Conservation (phyloP, 257 asterid species). For the Solanum pennellii region DNA sequence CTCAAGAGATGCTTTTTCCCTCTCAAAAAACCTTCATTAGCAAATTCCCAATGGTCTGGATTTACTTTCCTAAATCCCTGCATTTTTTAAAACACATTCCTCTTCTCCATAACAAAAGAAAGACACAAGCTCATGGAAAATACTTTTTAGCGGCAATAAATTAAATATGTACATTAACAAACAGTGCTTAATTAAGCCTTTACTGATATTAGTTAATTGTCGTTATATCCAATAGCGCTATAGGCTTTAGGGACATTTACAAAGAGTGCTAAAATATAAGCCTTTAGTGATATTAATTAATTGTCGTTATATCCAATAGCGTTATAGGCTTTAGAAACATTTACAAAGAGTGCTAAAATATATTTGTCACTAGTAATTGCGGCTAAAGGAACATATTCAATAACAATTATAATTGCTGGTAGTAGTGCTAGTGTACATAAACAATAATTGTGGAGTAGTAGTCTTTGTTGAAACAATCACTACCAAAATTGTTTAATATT, state of each 20-base stretch:
- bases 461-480: background rate
- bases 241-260: no score
- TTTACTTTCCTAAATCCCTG: constrained; percentile 47
- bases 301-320: no score
- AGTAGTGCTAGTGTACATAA: background rate
- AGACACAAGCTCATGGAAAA: background rate
- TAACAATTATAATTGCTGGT: no score
- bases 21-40: constrained; percentile 35
- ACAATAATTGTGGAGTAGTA: background rate
- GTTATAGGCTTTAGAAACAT: background rate
- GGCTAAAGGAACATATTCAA: no score
- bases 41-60: constrained; percentile 46
- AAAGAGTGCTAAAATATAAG: no score
- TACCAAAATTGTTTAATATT: background rate
- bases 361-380: background rate
- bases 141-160: background rate
- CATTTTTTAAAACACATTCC: constrained; percentile 5
- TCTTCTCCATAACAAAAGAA: background rate
- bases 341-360: background rate
- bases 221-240: no score
- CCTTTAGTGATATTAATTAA: no score
- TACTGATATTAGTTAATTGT: background rate
- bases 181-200: background rate
- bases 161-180: no score
- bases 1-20: constrained; percentile 28